Evolutionary conservation across 2,329 filamentous ascomycete genomes (phyloP).

Genomic region (Neofusicoccum ribis): DNA sequence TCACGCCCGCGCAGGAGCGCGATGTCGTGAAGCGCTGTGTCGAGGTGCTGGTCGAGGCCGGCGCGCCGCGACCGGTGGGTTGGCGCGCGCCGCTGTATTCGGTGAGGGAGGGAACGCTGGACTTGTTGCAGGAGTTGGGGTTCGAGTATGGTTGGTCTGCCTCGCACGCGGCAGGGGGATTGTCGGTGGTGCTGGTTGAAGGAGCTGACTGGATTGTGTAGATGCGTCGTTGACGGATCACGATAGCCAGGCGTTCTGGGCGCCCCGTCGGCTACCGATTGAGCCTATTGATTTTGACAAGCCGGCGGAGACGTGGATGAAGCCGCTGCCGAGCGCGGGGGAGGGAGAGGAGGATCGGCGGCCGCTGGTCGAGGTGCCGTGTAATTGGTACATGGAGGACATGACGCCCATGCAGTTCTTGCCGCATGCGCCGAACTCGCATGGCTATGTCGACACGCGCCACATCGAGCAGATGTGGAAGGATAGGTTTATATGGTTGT

Average conservation of each 20-base stretch:
- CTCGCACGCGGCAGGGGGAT: too few species aligned
- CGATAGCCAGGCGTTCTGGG: constrained; percentile 52
- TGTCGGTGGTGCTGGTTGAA: too few species aligned
- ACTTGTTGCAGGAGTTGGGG: constrained; percentile 48
- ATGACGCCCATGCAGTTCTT: constrained; percentile 52
- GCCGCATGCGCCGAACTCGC: constrained; percentile 52
- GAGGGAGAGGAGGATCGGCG: constrained; percentile 21
- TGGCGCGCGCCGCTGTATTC: constrained; percentile 56
- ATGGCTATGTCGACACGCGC: constrained; percentile 59
- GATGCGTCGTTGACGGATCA: constrained; percentile 54
- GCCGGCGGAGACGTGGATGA: constrained; percentile 46
- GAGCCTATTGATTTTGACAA: constrained; percentile 42
- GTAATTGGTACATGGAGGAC: constrained; percentile 55
- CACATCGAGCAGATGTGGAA: constrained; percentile 63
- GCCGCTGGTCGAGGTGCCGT: constrained; percentile 50
- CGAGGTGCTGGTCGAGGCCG: constrained; percentile 43
- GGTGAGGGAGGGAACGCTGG: constrained; percentile 50
- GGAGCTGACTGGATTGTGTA: neutral
- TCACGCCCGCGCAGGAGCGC: constrained; percentile 51
- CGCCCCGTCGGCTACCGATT: constrained; percentile 46
- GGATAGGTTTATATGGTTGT: constrained; percentile 60
- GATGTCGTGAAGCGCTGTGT: constrained; percentile 54
- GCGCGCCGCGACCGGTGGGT: constrained; percentile 49
- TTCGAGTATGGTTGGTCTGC: constrained; percentile 44
- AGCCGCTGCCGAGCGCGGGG: constrained; percentile 32